Evolutionary conservation across 305 asterid species (phyloP), one percentile per base, ranked within the genome.

Genomic region (Stenogyne calaminthoides): DNA sequence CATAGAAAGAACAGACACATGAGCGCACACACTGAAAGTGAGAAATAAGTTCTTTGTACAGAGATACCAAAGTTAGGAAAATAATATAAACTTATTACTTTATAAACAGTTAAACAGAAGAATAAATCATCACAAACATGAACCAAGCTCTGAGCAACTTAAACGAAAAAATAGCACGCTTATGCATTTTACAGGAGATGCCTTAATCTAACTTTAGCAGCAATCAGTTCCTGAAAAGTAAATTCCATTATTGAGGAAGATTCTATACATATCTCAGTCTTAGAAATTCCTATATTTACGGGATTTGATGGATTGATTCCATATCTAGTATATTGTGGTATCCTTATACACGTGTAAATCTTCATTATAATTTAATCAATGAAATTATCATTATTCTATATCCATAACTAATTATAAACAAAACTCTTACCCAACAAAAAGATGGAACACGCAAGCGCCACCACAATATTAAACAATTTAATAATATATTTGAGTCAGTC

Each of bases 141-240:
- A 46, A 56, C 52, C n/a, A 20, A 37, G 0, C 14, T 60, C 66
- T 40, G 46, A 67, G 32, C 16, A 40, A 55, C 47, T 51, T 29
- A 15, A 67, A 61, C 44, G 68, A 46, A 9, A 42, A 40, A 27
- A 22, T 32, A 37, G 19, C 34, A 14, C 36, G 36, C 10, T 19
- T 69, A 69, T 44, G 58, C 64, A 65, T 19, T 14, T 46, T 6
- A 18, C 4, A 58, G 49, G 63, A 15, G 27, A 56, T 44, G 44
- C 29, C 27, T 5, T 70, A 64, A 49, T 70, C 67, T 18, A 63
- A 37, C 64, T 25, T n/a, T 44, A 62, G 63, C 52, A 58, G 55
- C 69, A 80, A 68, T 54, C 59, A 76, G 47, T 20, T 44, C 18
- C 39, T n/a, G 37, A 27, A 18, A 49, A 60, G 58, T 65, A 61